phyloP scores from a whole-genome alignment of 1,284 basidiomycete species.

The Boletus sp. region DNA sequence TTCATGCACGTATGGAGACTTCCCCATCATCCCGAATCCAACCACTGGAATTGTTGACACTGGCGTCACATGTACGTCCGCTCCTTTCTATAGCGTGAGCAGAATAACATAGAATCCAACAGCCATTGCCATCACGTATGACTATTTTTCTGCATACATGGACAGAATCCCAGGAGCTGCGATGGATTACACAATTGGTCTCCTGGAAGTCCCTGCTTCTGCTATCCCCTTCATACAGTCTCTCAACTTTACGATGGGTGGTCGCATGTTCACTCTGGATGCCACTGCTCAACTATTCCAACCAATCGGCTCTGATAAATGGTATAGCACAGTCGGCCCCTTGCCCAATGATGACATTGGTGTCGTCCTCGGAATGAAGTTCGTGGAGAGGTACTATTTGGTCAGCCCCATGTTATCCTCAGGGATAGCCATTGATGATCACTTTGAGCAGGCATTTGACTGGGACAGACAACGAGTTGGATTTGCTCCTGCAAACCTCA shows the following conservation, averaged over 20 bases:
- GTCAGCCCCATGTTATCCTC: too few species aligned
- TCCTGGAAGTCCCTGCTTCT: slow-evolving; percentile 25
- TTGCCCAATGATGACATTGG: neutral
- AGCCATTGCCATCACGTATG: slow-evolving; percentile 29
- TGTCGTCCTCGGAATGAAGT: slow-evolving; percentile 16
- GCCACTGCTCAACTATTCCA: slow-evolving; percentile 33
- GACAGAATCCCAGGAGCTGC: slow-evolving; percentile 26
- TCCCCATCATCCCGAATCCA: slow-evolving; percentile 21
- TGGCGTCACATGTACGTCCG: slow-evolving; percentile 12
- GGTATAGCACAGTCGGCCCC: neutral
- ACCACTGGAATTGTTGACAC: slow-evolving; percentile 21
- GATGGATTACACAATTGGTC: slow-evolving; percentile 15
- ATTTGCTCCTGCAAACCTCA: too few species aligned
- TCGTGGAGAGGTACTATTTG: too few species aligned
- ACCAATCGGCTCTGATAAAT: slow-evolving; percentile 8
- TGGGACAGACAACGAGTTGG: too few species aligned
- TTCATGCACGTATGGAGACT: slow-evolving; percentile 17
- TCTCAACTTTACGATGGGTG: slow-evolving; percentile 30
- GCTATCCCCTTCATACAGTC: slow-evolving; percentile 24
- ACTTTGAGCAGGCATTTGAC: too few species aligned
- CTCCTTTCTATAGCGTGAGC: too few species aligned
- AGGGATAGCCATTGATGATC: too few species aligned
- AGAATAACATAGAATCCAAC: neutral
- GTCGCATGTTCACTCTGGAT: slow-evolving; percentile 18
- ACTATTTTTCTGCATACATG: slow-evolving; percentile 27